Conservation (phyloP, 768 basidiomycete genomes). For the Cytidiella melzeri region DNA sequence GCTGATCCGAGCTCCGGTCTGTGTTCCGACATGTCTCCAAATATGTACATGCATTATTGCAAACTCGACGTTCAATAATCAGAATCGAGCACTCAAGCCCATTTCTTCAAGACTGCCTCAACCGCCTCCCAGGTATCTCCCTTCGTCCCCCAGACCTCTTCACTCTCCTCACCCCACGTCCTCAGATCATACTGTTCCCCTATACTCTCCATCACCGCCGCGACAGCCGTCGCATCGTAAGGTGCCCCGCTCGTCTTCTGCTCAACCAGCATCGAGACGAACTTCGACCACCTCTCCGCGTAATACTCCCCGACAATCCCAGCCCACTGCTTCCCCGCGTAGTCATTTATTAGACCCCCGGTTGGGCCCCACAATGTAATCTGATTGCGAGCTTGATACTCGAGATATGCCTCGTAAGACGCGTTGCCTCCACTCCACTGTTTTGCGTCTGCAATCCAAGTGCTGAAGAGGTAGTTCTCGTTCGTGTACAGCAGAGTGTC, state of each 20-base stretch:
- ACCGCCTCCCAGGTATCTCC: slow-evolving; percentile 23
- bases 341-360: slow-evolving; percentile 34
- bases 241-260: slow-evolving; percentile 22
- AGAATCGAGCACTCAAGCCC: slow-evolving; percentile 14
- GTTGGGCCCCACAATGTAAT: slow-evolving; percentile 38
- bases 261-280: slow-evolving; percentile 26
- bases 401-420: slow-evolving; percentile 29
- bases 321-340: slow-evolving; percentile 38
- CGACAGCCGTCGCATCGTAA: slow-evolving; percentile 25
- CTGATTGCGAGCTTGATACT: slow-evolving; percentile 35
- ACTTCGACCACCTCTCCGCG: slow-evolving; percentile 28
- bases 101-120: slow-evolving; percentile 11
- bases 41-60: too few species aligned
- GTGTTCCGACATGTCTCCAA: too few species aligned
- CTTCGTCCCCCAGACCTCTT: slow-evolving; percentile 15
- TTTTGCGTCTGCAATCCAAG: slow-evolving; percentile 31
- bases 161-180: slow-evolving; percentile 13
- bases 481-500: slow-evolving; percentile 29
- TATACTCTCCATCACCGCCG: slow-evolving; percentile 22
- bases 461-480: slow-evolving; percentile 28
- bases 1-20: too few species aligned
- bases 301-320: slow-evolving; percentile 35
- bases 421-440: slow-evolving; percentile 24
- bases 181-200: slow-evolving; percentile 26
- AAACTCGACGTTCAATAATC: too few species aligned